Evolutionary conservation across 1,284 basidiomycete genomes (phyloP).

Genomic region (Entoloma clypeatum): DNA sequence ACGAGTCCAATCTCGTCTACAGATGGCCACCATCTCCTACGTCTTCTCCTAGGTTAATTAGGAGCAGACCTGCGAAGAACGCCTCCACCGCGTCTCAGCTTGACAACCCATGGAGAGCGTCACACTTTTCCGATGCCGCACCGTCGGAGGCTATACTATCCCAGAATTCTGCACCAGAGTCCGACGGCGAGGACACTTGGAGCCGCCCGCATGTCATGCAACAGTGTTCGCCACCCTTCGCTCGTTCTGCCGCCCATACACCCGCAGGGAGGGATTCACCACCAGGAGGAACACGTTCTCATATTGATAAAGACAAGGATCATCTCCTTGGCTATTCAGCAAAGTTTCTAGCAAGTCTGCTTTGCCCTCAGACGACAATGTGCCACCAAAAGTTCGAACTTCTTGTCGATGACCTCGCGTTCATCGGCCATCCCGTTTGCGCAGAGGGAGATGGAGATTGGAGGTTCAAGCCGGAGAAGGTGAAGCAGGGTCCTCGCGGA

Average conservation of each 20-base stretch:
- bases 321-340: conserved; percentile 76
- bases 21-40: conserved; percentile 69
- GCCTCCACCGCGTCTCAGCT: conserved; percentile 43
- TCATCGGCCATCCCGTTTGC: conserved; percentile 93
- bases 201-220: conserved; percentile 41
- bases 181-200: conserved; percentile 55
- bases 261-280: conserved; percentile 44
- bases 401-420: conserved; percentile 88
- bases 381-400: conserved; percentile 97
- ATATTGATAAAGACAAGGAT: conserved; percentile 54
- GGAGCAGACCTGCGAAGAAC: conserved; percentile 50
- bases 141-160: conserved; percentile 20
- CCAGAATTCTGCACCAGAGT: conserved; percentile 14
- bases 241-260: conserved; percentile 36
- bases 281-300: conserved; percentile 34
- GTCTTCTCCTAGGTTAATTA: conserved; percentile 54
- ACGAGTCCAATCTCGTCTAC: conserved; percentile 67
- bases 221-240: conserved; percentile 41
- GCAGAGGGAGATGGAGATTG: conserved; percentile 71
- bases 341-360: conserved; percentile 77
- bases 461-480: conserved; percentile 63
- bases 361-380: conserved; percentile 76
- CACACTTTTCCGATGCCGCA: conserved; percentile 41
- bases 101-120: conserved; percentile 69
- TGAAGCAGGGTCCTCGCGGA: conserved; percentile 46